These are phyloP conservation scores for Penicillium expansum DNA, from an alignment of 2,329 filamentous ascomycete genomes.

Conservation along the genomic window DNA sequence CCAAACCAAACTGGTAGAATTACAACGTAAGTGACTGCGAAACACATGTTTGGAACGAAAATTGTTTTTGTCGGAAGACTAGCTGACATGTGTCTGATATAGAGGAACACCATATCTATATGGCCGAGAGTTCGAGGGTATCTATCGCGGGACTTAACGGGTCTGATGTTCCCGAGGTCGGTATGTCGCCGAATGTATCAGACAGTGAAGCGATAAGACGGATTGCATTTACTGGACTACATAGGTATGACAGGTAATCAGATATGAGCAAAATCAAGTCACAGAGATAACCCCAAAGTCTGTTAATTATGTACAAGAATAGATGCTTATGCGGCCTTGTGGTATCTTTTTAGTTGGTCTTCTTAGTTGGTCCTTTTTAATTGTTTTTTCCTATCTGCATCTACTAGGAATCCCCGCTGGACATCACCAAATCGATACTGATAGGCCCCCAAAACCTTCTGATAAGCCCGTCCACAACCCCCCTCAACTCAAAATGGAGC, in stretches of 20 bases:
- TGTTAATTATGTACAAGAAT: too few species aligned
- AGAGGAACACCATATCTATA: neutral
- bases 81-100: neutral
- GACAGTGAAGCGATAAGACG: neutral
- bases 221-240: neutral
- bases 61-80: neutral
- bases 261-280: neutral
- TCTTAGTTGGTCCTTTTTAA: too few species aligned
- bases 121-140: neutral
- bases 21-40: neutral
- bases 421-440: too few species aligned
- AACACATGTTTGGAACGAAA: too few species aligned
- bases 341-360: too few species aligned
- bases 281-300: neutral
- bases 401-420: too few species aligned
- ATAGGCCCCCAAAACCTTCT: too few species aligned
- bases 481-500: constrained; percentile 2
- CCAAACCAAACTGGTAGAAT: neutral
- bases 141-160: neutral
- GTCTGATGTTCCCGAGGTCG: neutral
- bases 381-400: too few species aligned
- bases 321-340: too few species aligned
- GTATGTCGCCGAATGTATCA: neutral
- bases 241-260: neutral
- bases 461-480: constrained; percentile 5